A percentile compares a stretch with the other conserved stretches of the same genome.
phyloP scores from a whole-genome alignment of 352 stramenopile genomes.

The Phytopythium litorale region DNA sequence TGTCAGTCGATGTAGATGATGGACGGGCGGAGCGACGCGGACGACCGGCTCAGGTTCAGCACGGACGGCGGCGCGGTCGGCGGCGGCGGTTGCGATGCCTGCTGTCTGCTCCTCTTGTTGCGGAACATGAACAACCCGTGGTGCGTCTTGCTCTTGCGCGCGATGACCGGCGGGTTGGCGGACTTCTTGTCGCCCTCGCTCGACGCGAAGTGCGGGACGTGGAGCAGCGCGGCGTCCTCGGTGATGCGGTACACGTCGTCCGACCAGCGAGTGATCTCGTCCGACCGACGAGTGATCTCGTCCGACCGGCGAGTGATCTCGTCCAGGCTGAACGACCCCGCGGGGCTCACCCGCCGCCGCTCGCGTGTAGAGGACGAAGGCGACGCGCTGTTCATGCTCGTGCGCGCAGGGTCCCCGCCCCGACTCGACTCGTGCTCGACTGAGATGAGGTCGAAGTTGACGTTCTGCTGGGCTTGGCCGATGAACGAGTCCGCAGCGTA shows the following conservation, averaged over 20 bases:
- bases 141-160: background rate
- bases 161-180: background rate
- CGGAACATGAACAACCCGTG: constrained; percentile 1
- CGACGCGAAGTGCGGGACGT: background rate
- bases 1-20: constrained; percentile 5
- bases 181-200: background rate
- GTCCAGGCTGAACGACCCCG: constrained; percentile 6
- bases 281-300: constrained; percentile 1
- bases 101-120: background rate
- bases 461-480: background rate
- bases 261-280: background rate
- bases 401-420: background rate
- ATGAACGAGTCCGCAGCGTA: constrained; percentile 6
- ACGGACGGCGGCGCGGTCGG: background rate
- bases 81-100: background rate
- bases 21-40: background rate
- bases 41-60: background rate
- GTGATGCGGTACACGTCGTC: constrained; percentile 10
- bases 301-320: constrained; percentile 1
- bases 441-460: constrained; percentile 9
- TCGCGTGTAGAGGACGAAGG: background rate
- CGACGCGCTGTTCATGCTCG: background rate
- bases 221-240: background rate
- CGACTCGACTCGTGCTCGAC: background rate
- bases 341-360: background rate